Base-by-base conservation (phyloP, 768 basidiomycete genomes). In the Pulveroboletus frians region DNA sequence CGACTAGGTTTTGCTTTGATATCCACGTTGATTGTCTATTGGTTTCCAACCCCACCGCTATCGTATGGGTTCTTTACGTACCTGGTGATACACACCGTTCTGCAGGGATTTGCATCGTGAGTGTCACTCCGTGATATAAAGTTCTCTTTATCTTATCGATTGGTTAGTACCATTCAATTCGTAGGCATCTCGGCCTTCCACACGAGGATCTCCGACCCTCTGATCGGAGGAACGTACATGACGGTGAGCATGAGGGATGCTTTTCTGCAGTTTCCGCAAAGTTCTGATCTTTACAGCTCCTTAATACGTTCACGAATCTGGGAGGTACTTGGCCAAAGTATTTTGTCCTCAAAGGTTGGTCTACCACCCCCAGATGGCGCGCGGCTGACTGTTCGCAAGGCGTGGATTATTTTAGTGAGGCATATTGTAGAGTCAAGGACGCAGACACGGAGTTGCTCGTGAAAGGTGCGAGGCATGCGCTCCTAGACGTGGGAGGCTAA, bases 121-220 rank as follows among this genome's bases (percentile, higher is more conserved):
- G 88, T 66, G 36, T 17, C 26, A 26, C 14, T 43, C 47, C 20
- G 31, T n/a, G 23, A 17, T 39, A 18, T 18, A 14, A n/a, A 15
- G 26, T n/a, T 17, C 3, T 13, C 43, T 17, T 43, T 43, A 39
- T 45, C 51, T 50, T 44, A 49, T 53, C 34, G 36, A 23, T 18
- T 47, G 39, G 3, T 26, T 50, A 95, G 95, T 39, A 97, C 95
- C 5, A 85, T 98, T n/a, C 95, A 99, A 68, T 99, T 98, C 63
- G 95, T 97, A 17, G 93, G 96, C 9, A 92, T 98, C 53, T 91
- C 93, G n/a, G 96, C 96, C 3, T 99, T 98, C 78, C 96, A 98
- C 61, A 97, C 93, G 3, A 82, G 88, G 46, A 84, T 99, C 32
- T 92, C 96, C 1, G 96, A 99, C 63, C 96, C 96, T 0, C 63